Evolutionary conservation across 306 rosid species (phyloP), one percentile per base, ranked within the genome.

Genomic region (Leucaena leucocephala): DNA sequence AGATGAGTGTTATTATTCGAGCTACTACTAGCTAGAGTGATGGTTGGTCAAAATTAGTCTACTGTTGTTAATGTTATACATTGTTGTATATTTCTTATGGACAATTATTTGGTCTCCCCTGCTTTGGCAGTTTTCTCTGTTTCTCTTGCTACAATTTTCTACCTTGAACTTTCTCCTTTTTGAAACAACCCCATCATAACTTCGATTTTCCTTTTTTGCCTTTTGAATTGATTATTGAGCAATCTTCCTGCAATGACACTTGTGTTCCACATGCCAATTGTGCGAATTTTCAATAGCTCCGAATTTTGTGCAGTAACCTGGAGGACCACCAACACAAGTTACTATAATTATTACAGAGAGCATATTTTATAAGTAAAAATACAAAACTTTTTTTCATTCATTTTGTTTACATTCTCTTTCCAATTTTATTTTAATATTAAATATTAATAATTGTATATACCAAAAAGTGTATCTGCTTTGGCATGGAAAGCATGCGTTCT

Each of bases 111-210:
- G 45, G 46, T 36, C 48, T 16, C 0, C 8, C 36, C 64, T 22
- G 35, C 14, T 46, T 35, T 50, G 6, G 64, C 11, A 36, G 19
- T 34, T 71, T 6, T 9, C 17, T 36, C 27, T 34, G 33, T 35
- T 15, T 10, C 61, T 33, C 13, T 9, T 8, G 3, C 68, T 42
- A 39, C 49, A 55, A 45, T 61, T 35, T 38, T 54, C 34, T 4
- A n/a, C 75, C 33, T 16, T 15, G 75, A 71, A 7, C 45, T 15
- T 70, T 40, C 49, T 42, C 2, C 78, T 27, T 74, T 40, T 73
- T 21, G 54, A 1, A 40, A 14, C 21, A 7, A 54, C 50, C 66
- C n/a, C 39, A 38, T 54, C 21, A 54, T 19, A 6, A 52, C 27
- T 36, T 52, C 2, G 7, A 13, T 46, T 19, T 13, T 22, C 39